Percentiles rank a stretch among this genome's conserved stretches.
Evolutionary conservation across 2,329 filamentous ascomycete genomes (phyloP).

Genomic region (Ophiostoma ips): DNA sequence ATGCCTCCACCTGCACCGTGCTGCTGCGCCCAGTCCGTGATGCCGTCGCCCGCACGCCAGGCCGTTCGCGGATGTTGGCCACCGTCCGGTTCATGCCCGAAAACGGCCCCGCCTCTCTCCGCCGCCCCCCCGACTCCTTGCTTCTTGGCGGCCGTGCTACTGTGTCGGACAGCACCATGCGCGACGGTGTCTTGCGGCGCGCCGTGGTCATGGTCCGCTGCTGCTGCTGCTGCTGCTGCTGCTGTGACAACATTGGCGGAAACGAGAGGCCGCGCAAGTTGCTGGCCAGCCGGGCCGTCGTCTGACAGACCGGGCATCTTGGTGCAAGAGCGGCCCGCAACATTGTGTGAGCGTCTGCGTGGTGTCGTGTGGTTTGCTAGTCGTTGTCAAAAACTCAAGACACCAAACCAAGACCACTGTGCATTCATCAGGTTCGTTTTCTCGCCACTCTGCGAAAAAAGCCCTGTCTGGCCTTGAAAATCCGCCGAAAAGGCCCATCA

Average conservation of each 20-base stretch:
- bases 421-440: too few relatives aligned
- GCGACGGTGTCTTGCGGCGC: slow-evolving; percentile 27
- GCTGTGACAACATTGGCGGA: neutral
- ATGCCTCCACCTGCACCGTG: slow-evolving; percentile 1
- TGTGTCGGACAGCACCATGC: slow-evolving; percentile 44
- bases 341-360: slow-evolving; percentile 10
- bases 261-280: neutral
- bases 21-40: neutral
- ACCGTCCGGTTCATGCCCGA: slow-evolving; percentile 41
- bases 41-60: neutral
- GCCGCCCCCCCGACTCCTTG: slow-evolving; percentile 19
- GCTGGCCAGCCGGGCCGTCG: neutral
- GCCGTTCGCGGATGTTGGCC: slow-evolving; percentile 27
- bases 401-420: too few relatives aligned
- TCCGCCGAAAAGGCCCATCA: too few relatives aligned
- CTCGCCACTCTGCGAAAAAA: too few relatives aligned
- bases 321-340: slow-evolving; percentile 8
- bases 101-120: slow-evolving; percentile 35
- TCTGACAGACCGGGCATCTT: slow-evolving; percentile 14
- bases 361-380: neutral
- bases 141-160: slow-evolving; percentile 27
- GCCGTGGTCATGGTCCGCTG: slow-evolving; percentile 8
- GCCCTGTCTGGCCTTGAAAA: too few relatives aligned
- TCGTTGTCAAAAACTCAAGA: too few relatives aligned
- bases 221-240: slow-evolving; percentile 3